phyloP scores from a whole-genome alignment of 1,139 yeast genomes.

The Candida labiduridarum region DNA sequence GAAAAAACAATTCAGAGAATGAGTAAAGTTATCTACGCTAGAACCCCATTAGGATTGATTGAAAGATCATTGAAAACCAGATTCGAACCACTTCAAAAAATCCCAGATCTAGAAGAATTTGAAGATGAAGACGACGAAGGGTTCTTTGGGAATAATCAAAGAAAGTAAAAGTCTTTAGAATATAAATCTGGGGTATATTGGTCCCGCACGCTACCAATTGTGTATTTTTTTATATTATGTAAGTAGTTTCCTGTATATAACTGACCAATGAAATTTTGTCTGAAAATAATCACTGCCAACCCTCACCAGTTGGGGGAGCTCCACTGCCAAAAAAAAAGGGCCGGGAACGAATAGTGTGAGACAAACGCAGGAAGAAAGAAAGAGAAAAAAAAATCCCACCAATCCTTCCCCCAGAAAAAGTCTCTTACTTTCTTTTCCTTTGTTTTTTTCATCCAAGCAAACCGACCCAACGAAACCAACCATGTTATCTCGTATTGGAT shows the following conservation, averaged over 20 bases:
- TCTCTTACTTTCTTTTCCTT: neutral
- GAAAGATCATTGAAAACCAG: conserved; percentile 45
- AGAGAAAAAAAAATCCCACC: neutral
- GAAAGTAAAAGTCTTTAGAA: neutral
- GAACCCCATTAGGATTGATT: conserved; percentile 47
- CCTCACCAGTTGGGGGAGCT: neutral
- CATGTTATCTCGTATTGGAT: conserved; percentile 38
- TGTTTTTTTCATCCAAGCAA: neutral
- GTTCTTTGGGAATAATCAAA: neutral
- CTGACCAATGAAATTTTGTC: conserved; percentile 4
- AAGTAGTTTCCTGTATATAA: conserved; percentile 6
- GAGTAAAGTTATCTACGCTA: conserved; percentile 41
- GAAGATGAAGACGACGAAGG: conserved; percentile 46
- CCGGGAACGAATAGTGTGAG: neutral
- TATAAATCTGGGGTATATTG: neutral
- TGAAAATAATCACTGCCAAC: conserved; percentile 2
- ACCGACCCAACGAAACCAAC: neutral
- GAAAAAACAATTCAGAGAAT: conserved; percentile 36
- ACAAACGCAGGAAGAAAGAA: neutral
- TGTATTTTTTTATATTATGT: neutral
- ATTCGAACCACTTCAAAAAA: conserved; percentile 36
- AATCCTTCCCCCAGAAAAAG: conserved; percentile 3
- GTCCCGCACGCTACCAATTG: neutral
- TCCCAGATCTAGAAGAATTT: conserved; percentile 44
- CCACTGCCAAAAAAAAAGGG: neutral